phyloP scores from a whole-genome alignment of 495 filamentous ascomycete species.

The Annulohypoxylon nitens region DNA sequence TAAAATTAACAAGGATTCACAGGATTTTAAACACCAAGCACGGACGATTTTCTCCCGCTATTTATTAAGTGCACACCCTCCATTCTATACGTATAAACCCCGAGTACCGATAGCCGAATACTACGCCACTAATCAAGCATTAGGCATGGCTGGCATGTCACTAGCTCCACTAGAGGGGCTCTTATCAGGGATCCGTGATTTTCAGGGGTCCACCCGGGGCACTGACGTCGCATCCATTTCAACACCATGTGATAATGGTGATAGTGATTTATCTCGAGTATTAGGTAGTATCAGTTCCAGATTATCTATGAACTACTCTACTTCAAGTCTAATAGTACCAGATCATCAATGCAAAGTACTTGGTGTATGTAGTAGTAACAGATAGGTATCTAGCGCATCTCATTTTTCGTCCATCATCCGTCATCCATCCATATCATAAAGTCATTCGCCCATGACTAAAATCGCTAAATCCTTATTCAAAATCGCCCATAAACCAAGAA shows the following conservation, averaged over 20 bases:
- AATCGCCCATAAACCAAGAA: neutral
- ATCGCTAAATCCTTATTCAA: conserved; percentile 43
- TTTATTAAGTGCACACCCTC: conserved; percentile 33
- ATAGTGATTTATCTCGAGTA: neutral
- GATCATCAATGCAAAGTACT: neutral
- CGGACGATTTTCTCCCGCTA: conserved; percentile 27
- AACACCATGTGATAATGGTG: conserved; percentile 25
- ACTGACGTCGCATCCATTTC: conserved; percentile 43
- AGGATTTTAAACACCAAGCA: neutral
- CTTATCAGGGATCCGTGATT: conserved; percentile 39
- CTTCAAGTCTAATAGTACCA: neutral
- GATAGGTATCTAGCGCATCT: conserved; percentile 26
- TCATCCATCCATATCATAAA: conserved; percentile 21
- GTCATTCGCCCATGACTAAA: conserved; percentile 43
- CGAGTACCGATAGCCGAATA: conserved; percentile 44
- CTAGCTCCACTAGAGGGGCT: conserved; percentile 12
- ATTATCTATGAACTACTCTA: conserved; percentile 24
- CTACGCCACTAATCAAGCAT: conserved; percentile 8
- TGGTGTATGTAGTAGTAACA: neutral
- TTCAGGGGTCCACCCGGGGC: conserved; percentile 39
- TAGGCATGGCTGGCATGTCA: conserved; percentile 1
- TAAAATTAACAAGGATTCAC: neutral
- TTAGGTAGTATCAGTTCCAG: conserved; percentile 13
- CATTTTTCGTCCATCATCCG: neutral
- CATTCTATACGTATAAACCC: conserved; percentile 18